These are phyloP conservation scores for Lactarius sp. DNA, from an alignment of 768 basidiomycete species.

Conservation along the genomic window DNA sequence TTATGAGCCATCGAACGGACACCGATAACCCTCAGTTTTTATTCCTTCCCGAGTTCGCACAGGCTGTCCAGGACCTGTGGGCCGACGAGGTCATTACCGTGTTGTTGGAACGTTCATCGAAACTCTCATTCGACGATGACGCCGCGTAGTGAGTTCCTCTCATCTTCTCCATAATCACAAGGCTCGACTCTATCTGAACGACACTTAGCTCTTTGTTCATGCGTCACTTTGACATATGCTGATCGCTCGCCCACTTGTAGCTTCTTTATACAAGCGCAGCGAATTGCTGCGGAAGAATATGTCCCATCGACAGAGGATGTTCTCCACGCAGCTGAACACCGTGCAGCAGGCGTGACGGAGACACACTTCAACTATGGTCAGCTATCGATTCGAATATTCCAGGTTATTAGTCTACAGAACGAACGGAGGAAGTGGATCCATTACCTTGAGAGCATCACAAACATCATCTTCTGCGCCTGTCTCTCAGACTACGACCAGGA, in stretches of 20 bases:
- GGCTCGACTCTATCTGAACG: neutral
- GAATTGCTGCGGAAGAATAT: constrained; percentile 75
- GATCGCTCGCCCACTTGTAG: constrained; percentile 39
- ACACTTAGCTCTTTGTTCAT: neutral
- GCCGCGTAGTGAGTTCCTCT: constrained; percentile 13
- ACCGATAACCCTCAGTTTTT: constrained; percentile 29
- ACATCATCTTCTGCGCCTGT: constrained; percentile 67
- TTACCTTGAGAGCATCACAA: constrained; percentile 59
- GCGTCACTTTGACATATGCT: neutral
- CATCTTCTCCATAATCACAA: neutral
- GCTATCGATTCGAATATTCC: constrained; percentile 56
- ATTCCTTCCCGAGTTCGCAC: constrained; percentile 1
- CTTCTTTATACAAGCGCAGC: constrained; percentile 77
- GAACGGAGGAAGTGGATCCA: constrained; percentile 48
- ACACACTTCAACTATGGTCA: constrained; percentile 52
- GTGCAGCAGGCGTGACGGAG: constrained; percentile 74
- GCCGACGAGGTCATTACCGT: constrained; percentile 38
- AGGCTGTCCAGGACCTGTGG: constrained; percentile 9
- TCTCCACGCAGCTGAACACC: constrained; percentile 76
- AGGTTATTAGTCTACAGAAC: constrained; percentile 58
- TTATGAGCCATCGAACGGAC: neutral
- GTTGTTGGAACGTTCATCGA: neutral
- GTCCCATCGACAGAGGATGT: constrained; percentile 82
- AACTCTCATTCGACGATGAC: neutral
- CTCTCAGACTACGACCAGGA: constrained; percentile 71